phyloP scores from a whole-genome alignment of 176 grass and related monocot species.

The Oryza longistaminata region DNA sequence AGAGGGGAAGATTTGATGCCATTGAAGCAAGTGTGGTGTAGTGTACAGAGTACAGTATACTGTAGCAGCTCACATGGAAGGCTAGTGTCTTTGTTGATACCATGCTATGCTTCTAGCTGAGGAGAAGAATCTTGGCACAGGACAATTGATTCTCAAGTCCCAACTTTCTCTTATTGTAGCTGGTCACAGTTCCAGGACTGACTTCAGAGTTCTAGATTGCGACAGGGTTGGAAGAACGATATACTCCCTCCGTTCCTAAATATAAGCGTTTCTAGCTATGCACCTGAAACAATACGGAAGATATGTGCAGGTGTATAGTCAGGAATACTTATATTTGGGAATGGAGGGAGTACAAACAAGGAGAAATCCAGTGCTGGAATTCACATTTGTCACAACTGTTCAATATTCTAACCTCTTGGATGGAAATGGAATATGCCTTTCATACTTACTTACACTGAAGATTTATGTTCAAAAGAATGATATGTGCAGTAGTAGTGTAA shows the following conservation, averaged over 20 bases:
- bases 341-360: not conserved
- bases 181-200: not conserved
- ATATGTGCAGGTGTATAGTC: too few relatives aligned
- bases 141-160: slow-evolving; percentile 22
- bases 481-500: not conserved
- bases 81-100: slow-evolving; percentile 2
- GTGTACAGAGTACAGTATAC: not conserved
- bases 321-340: too few relatives aligned
- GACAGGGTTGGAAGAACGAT: not conserved
- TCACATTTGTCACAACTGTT: not conserved
- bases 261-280: too few relatives aligned
- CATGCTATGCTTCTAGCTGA: slow-evolving; percentile 15
- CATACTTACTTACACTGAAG: not conserved
- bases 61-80: not conserved
- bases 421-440: not conserved
- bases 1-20: not conserved
- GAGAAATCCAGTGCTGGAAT: not conserved
- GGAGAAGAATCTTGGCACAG: slow-evolving; percentile 6
- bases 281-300: too few relatives aligned
- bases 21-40: slow-evolving; percentile 7
- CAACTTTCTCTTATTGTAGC: not conserved
- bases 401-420: not conserved
- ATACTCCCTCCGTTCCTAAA: too few relatives aligned
- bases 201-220: not conserved
- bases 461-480: not conserved